Conservation (phyloP, 2,329 filamentous ascomycete genomes). For the Diplodia mutila region DNA sequence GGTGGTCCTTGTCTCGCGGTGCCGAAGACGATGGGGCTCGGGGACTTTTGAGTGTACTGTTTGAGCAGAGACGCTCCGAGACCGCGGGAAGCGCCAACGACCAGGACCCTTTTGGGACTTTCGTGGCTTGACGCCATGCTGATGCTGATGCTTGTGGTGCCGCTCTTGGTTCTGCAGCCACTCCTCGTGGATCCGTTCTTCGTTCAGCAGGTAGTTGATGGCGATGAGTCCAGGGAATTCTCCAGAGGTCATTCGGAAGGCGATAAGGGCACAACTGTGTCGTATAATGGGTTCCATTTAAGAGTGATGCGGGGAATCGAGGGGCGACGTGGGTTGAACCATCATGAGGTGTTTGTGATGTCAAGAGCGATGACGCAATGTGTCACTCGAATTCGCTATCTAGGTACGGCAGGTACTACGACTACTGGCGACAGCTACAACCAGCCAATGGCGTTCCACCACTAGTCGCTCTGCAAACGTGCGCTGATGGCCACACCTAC, state of each 20-base stretch:
- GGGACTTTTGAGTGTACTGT: slow-evolving; percentile 53
- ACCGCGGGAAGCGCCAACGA: slow-evolving; percentile 71
- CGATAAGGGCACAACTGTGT: too few species aligned
- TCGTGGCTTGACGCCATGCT: neutral
- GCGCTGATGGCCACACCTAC: too few species aligned
- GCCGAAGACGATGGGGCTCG: slow-evolving; percentile 58
- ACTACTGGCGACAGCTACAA: neutral
- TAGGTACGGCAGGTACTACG: neutral
- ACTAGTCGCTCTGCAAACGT: too few species aligned
- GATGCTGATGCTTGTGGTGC: too few species aligned
- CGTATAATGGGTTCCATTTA: too few species aligned
- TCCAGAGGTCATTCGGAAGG: too few species aligned
- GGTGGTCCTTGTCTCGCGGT: slow-evolving; percentile 57
- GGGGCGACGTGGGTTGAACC: too few species aligned
- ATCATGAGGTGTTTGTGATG: neutral
- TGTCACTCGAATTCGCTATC: neutral
- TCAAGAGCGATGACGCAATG: slow-evolving; percentile 12
- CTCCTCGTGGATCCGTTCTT: too few species aligned
- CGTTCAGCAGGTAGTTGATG: too few species aligned
- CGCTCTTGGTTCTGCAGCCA: neutral
- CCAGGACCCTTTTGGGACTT: slow-evolving; percentile 49
- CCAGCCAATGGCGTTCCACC: neutral
- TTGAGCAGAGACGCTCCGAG: slow-evolving; percentile 66
- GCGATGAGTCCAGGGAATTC: neutral
- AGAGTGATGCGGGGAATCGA: neutral